Percentiles rank a stretch among this genome's conserved stretches.
Evolutionary conservation across 768 basidiomycete species (phyloP).

Genomic region (Saitozyma sp.): DNA sequence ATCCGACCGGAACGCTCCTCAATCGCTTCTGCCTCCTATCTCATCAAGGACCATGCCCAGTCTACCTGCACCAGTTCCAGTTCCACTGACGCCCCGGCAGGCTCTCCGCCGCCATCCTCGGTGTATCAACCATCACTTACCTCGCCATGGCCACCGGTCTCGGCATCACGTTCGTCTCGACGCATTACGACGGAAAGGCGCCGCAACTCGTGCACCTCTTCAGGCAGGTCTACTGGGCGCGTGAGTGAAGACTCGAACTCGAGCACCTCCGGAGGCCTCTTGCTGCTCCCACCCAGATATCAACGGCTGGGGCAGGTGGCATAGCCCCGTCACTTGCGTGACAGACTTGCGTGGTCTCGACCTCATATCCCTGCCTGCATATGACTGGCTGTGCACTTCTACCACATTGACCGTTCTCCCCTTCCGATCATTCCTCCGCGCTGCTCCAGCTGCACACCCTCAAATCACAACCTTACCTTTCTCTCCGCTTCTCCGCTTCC

Average conservation of each 20-base stretch:
- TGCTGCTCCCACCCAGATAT: neutral
- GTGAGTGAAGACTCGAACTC: conserved; percentile 13
- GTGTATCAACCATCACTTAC: conserved; percentile 49
- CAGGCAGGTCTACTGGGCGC: conserved; percentile 48
- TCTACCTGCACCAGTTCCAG: neutral
- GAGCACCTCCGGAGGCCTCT: neutral
- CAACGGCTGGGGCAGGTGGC: no score
- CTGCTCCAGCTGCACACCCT: neutral
- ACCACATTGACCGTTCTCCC: no score
- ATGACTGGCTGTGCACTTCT: no score
- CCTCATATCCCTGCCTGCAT: no score
- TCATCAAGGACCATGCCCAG: neutral
- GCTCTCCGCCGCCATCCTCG: conserved; percentile 45
- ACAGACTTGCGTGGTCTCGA: no score
- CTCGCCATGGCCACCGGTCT: conserved; percentile 48
- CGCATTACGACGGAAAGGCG: conserved; percentile 31
- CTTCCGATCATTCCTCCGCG: neutral
- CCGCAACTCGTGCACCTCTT: conserved; percentile 25
- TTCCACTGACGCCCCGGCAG: conserved; percentile 9
- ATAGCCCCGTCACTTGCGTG: no score
- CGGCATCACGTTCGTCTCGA: conserved; percentile 37
- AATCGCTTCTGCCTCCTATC: no score
- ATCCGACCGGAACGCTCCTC: no score
- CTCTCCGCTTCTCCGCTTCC: conserved; percentile 1
- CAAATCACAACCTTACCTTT: neutral